Evolutionary conservation across 805 yeast species (phyloP).

Genomic region (Torulaspora delbrueckii): DNA sequence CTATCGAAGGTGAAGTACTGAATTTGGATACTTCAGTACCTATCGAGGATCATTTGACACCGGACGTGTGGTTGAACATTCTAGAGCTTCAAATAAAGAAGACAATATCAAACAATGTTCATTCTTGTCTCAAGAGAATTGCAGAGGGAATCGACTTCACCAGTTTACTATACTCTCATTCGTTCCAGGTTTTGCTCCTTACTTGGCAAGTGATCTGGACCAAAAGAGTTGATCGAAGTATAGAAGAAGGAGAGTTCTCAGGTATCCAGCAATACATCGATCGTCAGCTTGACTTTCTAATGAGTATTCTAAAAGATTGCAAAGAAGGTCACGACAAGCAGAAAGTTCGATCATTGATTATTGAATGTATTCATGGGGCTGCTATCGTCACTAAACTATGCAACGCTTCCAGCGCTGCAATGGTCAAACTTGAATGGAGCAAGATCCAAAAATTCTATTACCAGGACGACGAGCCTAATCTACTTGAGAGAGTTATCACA

Average conservation of each 20-base stretch:
- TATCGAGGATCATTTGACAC: conserved; percentile 22
- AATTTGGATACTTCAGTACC: conserved; percentile 42
- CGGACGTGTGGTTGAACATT: conserved; percentile 53
- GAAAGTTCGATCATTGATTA: conserved; percentile 55
- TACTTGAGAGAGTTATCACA: conserved; percentile 39
- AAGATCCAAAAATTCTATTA: conserved; percentile 49
- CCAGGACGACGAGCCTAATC: conserved; percentile 26
- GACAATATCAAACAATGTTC: conserved; percentile 41
- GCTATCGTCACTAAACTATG: conserved; percentile 35
- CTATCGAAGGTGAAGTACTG: conserved; percentile 64
- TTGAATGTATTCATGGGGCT: conserved; percentile 61
- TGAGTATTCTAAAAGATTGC: background rate
- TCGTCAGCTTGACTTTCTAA: background rate
- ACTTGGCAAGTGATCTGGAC: conserved; percentile 60
- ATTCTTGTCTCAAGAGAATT: conserved; percentile 32
- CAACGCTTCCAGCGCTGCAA: conserved; percentile 9
- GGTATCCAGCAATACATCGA: background rate
- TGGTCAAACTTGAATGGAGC: conserved; percentile 42
- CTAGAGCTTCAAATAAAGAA: conserved; percentile 52
- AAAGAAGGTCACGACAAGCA: conserved; percentile 27
- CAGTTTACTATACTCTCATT: conserved; percentile 35
- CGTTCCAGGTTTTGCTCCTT: conserved; percentile 54
- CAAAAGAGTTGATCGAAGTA: conserved; percentile 33
- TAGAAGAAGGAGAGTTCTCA: conserved; percentile 8
- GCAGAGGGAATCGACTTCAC: conserved; percentile 15